Conservation (phyloP, 345 rosid species). For the Salix koriyanagi region DNA sequence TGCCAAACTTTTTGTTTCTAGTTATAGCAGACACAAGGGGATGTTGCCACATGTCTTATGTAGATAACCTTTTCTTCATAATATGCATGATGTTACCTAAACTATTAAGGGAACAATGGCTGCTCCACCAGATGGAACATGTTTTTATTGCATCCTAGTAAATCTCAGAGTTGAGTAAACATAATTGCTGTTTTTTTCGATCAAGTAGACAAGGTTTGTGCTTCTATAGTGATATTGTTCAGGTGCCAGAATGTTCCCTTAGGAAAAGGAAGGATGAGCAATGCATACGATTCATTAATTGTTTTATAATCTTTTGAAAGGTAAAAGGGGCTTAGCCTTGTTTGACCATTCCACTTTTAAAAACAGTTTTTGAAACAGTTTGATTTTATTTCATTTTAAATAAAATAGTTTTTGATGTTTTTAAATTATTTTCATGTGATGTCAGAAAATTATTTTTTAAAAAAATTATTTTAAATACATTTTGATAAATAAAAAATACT, state of each 20-base stretch:
- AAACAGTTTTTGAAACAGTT: too few species aligned
- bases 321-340: neutral
- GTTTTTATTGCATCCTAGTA: conserved; percentile 5
- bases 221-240: conserved; percentile 13
- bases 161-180: conserved; percentile 1
- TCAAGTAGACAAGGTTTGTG: conserved; percentile 7
- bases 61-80: neutral
- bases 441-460: too few species aligned
- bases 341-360: too few species aligned
- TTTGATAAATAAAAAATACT: too few species aligned
- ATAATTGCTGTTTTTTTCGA: conserved; percentile 4
- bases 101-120: neutral
- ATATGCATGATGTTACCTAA: neutral
- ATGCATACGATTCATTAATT: conserved; percentile 5
- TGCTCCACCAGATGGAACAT: conserved; percentile 4
- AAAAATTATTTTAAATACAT: too few species aligned
- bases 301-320: conserved; percentile 17
- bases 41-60: neutral
- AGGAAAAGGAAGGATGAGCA: conserved; percentile 10
- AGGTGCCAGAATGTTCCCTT: conserved; percentile 7
- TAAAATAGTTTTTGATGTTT: too few species aligned
- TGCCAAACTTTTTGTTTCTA: conserved; percentile 17
- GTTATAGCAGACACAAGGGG: neutral
- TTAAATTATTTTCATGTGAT: too few species aligned
- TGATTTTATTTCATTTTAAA: too few species aligned